phyloP scores from a whole-genome alignment of 1,284 basidiomycete species.

The Cerioporus squamosus region DNA sequence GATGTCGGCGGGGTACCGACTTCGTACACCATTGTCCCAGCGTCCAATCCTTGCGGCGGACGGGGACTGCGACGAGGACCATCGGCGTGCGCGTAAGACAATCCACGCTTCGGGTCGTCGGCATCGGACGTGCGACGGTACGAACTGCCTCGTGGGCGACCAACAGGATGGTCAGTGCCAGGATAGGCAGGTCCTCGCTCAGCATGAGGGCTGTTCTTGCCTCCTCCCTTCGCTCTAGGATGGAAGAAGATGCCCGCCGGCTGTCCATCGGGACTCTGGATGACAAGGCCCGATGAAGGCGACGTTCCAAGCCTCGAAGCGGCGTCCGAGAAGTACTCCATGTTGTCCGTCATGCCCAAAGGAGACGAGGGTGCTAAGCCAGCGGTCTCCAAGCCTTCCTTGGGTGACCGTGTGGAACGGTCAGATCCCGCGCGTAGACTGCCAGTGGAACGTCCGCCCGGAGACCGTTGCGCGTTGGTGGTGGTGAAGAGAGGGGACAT shows the following conservation, averaged over 20 bases:
- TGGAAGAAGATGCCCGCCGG: conserved; percentile 96
- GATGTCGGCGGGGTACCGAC: background rate
- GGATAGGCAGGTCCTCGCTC: conserved; percentile 11
- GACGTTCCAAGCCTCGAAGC: conserved; percentile 74
- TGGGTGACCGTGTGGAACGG: conserved; percentile 58
- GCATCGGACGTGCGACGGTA: conserved; percentile 25
- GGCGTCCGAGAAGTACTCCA: conserved; percentile 88
- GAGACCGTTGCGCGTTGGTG: conserved; percentile 42
- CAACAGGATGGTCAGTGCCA: conserved; percentile 3
- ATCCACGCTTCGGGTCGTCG: conserved; percentile 17
- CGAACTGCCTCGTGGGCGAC: conserved; percentile 19
- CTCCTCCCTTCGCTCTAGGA: conserved; percentile 55
- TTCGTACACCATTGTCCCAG: background rate
- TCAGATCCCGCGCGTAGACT: conserved; percentile 64
- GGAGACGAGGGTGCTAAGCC: conserved; percentile 70
- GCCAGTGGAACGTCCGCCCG: conserved; percentile 44
- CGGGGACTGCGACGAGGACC: conserved; percentile 17
- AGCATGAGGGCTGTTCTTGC: conserved; percentile 16
- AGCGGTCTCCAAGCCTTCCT: conserved; percentile 43
- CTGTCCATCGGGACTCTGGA: conserved; percentile 92
- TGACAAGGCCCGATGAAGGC: conserved; percentile 86
- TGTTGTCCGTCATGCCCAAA: conserved; percentile 73
- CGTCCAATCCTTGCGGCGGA: background rate
- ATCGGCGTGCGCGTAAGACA: conserved; percentile 1
- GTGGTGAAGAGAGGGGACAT: conserved; percentile 49